phyloP scores from a whole-genome alignment of 2,329 filamentous ascomycete species.

The Penicillium decumbens region DNA sequence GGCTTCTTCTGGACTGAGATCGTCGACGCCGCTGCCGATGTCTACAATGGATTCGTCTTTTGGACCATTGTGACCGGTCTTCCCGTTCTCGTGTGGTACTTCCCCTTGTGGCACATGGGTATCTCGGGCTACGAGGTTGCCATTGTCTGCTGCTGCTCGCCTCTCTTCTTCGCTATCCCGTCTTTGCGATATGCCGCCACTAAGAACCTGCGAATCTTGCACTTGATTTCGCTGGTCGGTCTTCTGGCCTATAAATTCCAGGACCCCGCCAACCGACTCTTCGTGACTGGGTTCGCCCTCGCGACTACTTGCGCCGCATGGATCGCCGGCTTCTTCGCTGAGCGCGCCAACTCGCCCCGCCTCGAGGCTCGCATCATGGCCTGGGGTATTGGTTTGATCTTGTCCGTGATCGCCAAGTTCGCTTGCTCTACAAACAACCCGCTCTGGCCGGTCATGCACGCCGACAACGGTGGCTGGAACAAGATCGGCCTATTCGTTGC shows the following conservation, averaged over 20 bases:
- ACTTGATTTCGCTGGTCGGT: constrained; percentile 72
- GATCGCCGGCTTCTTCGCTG: constrained; percentile 74
- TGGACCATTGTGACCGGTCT: constrained; percentile 92
- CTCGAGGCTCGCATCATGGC: constrained; percentile 79
- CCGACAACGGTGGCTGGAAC: constrained; percentile 87
- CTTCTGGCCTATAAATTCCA: constrained; percentile 73
- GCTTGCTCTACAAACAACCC: constrained; percentile 94
- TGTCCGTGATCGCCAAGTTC: constrained; percentile 86
- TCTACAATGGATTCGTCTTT: constrained; percentile 95
- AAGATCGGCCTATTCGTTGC: constrained; percentile 73
- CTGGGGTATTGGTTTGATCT: constrained; percentile 73
- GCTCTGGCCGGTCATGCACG: constrained; percentile 91
- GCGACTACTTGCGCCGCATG: constrained; percentile 76
- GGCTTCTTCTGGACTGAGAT: constrained; percentile 69
- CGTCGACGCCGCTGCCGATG: constrained; percentile 76
- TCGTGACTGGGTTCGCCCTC: constrained; percentile 74
- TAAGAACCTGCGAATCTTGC: constrained; percentile 64
- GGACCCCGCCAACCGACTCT: constrained; percentile 69
- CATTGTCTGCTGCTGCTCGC: constrained; percentile 78
- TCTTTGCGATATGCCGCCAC: constrained; percentile 64
- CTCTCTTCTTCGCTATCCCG: constrained; percentile 68
- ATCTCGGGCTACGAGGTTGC: constrained; percentile 93
- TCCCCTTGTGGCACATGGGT: constrained; percentile 98
- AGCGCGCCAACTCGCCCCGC: constrained; percentile 66
- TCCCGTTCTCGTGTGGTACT: constrained; percentile 91